Conservation (phyloP, 1,139 yeast species). For the Yamadazyma pseudoaaseri region DNA sequence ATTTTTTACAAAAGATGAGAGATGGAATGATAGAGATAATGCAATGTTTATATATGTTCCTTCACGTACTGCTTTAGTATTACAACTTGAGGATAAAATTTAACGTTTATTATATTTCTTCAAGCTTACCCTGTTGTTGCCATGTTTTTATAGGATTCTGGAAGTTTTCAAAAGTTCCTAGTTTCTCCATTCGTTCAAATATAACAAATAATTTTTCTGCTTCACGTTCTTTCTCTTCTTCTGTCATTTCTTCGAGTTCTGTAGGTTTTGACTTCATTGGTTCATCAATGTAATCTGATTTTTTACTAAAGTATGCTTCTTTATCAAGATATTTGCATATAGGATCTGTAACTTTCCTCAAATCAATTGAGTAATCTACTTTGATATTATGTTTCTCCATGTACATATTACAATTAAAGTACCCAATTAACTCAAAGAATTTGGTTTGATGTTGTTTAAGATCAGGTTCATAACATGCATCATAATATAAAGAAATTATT, state of each 20-base stretch:
- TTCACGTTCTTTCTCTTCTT: constrained; percentile 54
- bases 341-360: constrained; percentile 17
- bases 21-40: constrained; percentile 80
- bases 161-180: constrained; percentile 41
- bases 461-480: constrained; percentile 15
- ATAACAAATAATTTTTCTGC: constrained; percentile 51
- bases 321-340: constrained; percentile 11
- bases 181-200: constrained; percentile 47
- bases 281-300: constrained; percentile 1
- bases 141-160: constrained; percentile 41
- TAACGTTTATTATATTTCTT: constrained; percentile 14
- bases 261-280: neutral
- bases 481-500: constrained; percentile 19
- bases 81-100: constrained; percentile 17
- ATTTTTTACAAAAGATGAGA: constrained; percentile 67
- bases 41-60: constrained; percentile 84
- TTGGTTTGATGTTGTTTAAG: constrained; percentile 9
- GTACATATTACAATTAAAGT: constrained; percentile 17
- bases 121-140: constrained; percentile 35
- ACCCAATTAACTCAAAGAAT: constrained; percentile 28
- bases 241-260: constrained; percentile 25
- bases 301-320: constrained; percentile 3
- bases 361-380: constrained; percentile 18
- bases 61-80: constrained; percentile 71
- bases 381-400: constrained; percentile 16